A percentile compares a stretch with the other conserved stretches of the same genome.
These are phyloP conservation scores for Colletotrichum acutatum DNA, from an alignment of 2,329 filamentous ascomycete species.

Conservation along the genomic window DNA sequence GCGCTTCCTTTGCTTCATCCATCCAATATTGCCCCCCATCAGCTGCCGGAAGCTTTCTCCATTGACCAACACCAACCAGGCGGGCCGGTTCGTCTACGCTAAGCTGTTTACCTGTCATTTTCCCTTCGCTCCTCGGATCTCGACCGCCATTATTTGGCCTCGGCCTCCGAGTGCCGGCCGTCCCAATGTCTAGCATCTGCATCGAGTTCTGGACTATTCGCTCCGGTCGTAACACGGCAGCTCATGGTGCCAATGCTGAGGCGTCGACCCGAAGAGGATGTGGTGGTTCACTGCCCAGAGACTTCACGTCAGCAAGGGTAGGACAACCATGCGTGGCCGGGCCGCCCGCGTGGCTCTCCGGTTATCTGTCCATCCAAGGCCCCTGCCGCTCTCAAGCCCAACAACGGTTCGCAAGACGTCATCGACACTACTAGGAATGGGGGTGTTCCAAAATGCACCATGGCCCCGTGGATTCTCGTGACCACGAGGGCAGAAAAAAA, in stretches of 20 bases:
- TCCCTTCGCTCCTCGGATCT: background rate
- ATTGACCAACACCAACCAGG: background rate
- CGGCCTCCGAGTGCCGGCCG: constrained; percentile 7
- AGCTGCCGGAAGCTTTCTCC: constrained; percentile 1
- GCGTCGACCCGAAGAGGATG: background rate
- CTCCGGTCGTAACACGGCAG: background rate
- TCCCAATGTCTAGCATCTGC: background rate
- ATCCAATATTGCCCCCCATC: background rate
- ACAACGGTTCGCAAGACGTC: constrained; percentile 5
- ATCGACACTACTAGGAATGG: constrained; percentile 2
- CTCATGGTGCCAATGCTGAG: background rate
- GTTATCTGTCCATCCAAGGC: background rate
- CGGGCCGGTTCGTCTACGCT: background rate
- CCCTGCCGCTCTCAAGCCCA: background rate
- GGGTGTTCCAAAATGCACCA: background rate
- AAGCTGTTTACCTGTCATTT: background rate
- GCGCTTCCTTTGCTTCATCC: background rate
- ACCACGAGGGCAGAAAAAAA: background rate
- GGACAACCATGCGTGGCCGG: background rate
- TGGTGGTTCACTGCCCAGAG: background rate
- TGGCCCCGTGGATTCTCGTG: background rate
- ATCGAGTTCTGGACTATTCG: background rate
- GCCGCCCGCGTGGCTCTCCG: background rate
- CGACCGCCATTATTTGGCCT: background rate
- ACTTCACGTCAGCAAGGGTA: background rate